Conservation (phyloP, 1,284 basidiomycete genomes). For the Leccinum angustisporum region DNA sequence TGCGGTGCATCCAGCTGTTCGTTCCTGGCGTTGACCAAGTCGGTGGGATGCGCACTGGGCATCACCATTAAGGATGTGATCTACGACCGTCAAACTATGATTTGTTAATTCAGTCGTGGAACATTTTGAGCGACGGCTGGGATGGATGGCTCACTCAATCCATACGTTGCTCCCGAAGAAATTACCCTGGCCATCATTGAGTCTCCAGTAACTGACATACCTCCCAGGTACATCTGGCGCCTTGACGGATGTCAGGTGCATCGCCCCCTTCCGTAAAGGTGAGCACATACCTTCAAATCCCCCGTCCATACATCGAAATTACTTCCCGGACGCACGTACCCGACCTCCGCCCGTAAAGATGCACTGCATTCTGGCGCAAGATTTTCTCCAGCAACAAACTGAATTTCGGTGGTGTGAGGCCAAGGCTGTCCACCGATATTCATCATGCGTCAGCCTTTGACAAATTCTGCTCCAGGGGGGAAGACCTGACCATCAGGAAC, state of each 20-base stretch:
- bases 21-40: slow-evolving; percentile 13
- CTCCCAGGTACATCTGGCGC: slow-evolving; percentile 73
- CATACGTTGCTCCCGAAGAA: slow-evolving; percentile 74
- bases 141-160: slow-evolving; percentile 55
- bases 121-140: slow-evolving; percentile 9
- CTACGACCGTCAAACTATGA: slow-evolving; percentile 61
- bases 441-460: slow-evolving; percentile 75
- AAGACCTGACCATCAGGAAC: slow-evolving; percentile 76
- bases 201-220: slow-evolving; percentile 74
- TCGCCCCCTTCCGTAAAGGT: not conserved
- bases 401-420: slow-evolving; percentile 65
- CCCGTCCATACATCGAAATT: slow-evolving; percentile 65
- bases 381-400: slow-evolving; percentile 67
- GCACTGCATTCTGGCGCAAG: slow-evolving; percentile 39
- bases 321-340: slow-evolving; percentile 52
- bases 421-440: slow-evolving; percentile 66
- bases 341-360: slow-evolving; percentile 46
- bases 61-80: slow-evolving; percentile 73
- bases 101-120: slow-evolving; percentile 4
- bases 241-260: slow-evolving; percentile 31
- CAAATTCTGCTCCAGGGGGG: slow-evolving; percentile 80
- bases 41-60: slow-evolving; percentile 45
- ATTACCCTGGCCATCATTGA: slow-evolving; percentile 57
- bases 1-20: slow-evolving; percentile 9
- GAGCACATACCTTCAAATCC: slow-evolving; percentile 63